Conservation (phyloP, 192 early-diverging fungal genomes). For the Coemansia umbellata region DNA sequence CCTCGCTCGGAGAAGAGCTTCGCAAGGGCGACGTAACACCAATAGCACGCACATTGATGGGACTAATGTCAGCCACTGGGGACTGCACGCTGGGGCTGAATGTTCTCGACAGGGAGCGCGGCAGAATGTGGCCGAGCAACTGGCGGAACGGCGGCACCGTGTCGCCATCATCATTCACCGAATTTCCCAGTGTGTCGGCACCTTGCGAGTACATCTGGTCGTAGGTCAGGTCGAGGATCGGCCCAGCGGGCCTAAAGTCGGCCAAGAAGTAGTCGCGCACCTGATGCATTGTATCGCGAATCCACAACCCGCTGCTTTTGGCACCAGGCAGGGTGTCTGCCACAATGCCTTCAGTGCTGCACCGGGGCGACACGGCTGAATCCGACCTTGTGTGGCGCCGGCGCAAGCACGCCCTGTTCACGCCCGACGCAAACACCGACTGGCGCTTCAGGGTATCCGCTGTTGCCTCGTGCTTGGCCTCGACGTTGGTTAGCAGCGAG, state of each 20-base stretch:
- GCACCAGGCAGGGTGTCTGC: no score
- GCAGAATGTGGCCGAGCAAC: constrained; percentile 29
- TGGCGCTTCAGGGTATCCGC: neutral
- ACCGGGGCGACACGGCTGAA: no score
- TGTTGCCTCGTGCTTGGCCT: neutral
- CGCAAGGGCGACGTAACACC: no score
- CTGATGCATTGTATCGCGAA: constrained; percentile 11
- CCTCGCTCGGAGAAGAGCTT: no score
- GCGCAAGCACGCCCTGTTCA: neutral
- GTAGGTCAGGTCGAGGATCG: constrained; percentile 48
- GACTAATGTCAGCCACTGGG: no score
- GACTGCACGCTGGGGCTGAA: no score
- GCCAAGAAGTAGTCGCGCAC: constrained; percentile 47
- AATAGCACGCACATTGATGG: no score
- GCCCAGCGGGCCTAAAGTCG: constrained; percentile 34
- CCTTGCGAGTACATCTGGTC: constrained; percentile 42
- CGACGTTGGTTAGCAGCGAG: constrained; percentile 20
- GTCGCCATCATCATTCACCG: constrained; percentile 25
- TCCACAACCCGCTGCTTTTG: no score
- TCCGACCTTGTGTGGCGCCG: neutral
- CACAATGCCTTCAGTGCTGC: neutral
- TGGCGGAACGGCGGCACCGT: constrained; percentile 26
- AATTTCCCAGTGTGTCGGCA: constrained; percentile 3
- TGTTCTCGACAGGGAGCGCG: constrained; percentile 22
- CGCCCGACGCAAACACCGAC: constrained; percentile 1